phyloP scores from a whole-genome alignment of 371 early-diverging fungal species.

The Mortierella sp. region DNA sequence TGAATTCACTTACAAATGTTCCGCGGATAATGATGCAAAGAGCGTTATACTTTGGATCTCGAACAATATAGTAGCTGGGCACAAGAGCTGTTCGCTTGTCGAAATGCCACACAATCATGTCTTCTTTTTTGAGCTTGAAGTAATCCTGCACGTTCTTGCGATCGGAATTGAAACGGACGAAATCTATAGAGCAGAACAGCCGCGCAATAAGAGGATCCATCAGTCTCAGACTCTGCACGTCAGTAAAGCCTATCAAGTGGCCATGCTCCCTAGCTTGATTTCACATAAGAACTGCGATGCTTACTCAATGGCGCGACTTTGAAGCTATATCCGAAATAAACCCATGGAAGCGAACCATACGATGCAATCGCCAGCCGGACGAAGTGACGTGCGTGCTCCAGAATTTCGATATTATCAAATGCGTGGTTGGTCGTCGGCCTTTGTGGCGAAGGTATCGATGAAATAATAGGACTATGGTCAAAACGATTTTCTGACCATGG shows the following conservation, averaged over 20 bases:
- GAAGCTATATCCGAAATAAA: conserved; percentile 55
- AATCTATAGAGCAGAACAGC: conserved; percentile 64
- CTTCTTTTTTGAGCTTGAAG: conserved; percentile 73
- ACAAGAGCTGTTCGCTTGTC: conserved; percentile 76
- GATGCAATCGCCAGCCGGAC: conserved; percentile 72
- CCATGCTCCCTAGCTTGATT: no score
- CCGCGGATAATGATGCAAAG: conserved; percentile 88
- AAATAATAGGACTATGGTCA: no score
- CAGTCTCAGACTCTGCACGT: no score
- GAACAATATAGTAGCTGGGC: conserved; percentile 83
- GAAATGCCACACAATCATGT: conserved; percentile 83
- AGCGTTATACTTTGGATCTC: conserved; percentile 75
- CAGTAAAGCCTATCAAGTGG: no score
- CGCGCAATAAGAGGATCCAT: no score
- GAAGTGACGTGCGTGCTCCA: conserved; percentile 66
- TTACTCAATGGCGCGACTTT: conserved; percentile 48
- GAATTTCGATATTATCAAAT: conserved; percentile 43
- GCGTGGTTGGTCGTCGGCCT: conserved; percentile 47
- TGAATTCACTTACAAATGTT: conserved; percentile 70
- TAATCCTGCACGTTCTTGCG: conserved; percentile 76
- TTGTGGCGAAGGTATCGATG: no score
- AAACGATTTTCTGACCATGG: no score
- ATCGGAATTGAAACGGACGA: conserved; percentile 79
- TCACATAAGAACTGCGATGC: not conserved
- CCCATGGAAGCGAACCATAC: conserved; percentile 56